These are phyloP conservation scores for Reticulascus tulasneorum DNA, from an alignment of 2,329 filamentous ascomycete genomes.

Conservation along the genomic window DNA sequence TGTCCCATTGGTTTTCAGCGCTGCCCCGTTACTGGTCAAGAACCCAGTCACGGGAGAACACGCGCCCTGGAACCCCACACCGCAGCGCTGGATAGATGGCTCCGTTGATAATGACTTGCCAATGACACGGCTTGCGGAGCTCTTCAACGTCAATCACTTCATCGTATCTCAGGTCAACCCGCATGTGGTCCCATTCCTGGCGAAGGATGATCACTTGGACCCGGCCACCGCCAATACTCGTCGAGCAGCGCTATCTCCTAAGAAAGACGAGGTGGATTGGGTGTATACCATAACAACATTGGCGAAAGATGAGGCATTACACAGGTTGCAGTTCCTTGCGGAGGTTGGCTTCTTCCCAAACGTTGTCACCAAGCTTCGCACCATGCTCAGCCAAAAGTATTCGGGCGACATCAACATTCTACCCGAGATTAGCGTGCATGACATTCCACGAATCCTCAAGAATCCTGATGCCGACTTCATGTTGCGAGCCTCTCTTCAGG, in stretches of 20 bases:
- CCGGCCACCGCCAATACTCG: slow-evolving; percentile 25
- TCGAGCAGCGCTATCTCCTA: slow-evolving; percentile 11
- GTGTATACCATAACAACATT: slow-evolving; percentile 65
- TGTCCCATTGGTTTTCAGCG: slow-evolving; percentile 79
- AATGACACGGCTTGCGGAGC: slow-evolving; percentile 82
- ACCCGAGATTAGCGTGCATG: slow-evolving; percentile 69
- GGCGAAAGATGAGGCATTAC: slow-evolving; percentile 74
- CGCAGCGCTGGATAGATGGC: slow-evolving; percentile 87
- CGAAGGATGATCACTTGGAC: slow-evolving; percentile 62
- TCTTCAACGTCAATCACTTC: slow-evolving; percentile 98
- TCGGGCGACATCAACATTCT: slow-evolving; percentile 94
- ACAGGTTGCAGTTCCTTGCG: slow-evolving; percentile 74
- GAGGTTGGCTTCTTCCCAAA: slow-evolving; percentile 80
- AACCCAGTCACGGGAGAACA: slow-evolving; percentile 75
- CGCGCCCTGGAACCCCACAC: slow-evolving; percentile 79
- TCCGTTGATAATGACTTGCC: slow-evolving; percentile 93
- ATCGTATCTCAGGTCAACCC: slow-evolving; percentile 97
- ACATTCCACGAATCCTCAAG: slow-evolving; percentile 71
- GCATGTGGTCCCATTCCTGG: slow-evolving; percentile 82
- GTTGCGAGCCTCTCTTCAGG: slow-evolving; percentile 69
- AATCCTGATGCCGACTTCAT: slow-evolving; percentile 89
- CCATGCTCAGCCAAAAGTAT: slow-evolving; percentile 85
- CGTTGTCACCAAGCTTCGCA: slow-evolving; percentile 70
- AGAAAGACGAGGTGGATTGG: slow-evolving; percentile 50
- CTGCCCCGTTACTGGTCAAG: slow-evolving; percentile 76